Conservation (phyloP, 306 rosid species). For the Macrotyloma uniflorum region DNA sequence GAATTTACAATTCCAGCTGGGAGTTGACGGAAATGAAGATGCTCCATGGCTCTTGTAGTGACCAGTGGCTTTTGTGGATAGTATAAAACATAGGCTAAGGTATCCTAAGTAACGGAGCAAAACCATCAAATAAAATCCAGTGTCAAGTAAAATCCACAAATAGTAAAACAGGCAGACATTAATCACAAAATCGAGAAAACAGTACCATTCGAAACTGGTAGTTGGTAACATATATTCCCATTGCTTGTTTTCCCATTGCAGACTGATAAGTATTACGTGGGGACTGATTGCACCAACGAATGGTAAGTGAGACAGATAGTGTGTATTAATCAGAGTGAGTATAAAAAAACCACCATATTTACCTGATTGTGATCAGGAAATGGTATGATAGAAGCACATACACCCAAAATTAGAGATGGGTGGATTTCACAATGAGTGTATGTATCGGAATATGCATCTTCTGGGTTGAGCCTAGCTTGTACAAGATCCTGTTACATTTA, state of each 20-base stretch:
- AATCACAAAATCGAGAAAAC: slow-evolving; percentile 20
- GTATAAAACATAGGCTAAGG: slow-evolving; percentile 94
- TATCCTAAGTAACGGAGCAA: slow-evolving; percentile 62
- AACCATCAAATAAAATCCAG: slow-evolving; percentile 30
- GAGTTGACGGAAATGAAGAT: slow-evolving; percentile 98
- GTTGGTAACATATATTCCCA: slow-evolving; percentile 98
- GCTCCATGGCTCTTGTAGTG: slow-evolving; percentile 99
- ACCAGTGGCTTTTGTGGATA: slow-evolving; percentile 99
- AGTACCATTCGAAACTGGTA: slow-evolving; percentile 98
- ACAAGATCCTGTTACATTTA: slow-evolving; percentile 78
- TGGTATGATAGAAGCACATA: slow-evolving; percentile 96
- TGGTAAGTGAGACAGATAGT: slow-evolving; percentile 24
- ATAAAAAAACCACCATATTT: slow-evolving; percentile 25
- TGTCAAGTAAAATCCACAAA: not conserved
- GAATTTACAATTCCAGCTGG: slow-evolving; percentile 96
- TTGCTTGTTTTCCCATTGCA: slow-evolving; percentile 99
- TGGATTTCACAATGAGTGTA: slow-evolving; percentile 98
- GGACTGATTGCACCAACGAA: slow-evolving; percentile 58
- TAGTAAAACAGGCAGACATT: not conserved
- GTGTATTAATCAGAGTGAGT: not conserved
- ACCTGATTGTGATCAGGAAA: slow-evolving; percentile 99
- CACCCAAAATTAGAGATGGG: slow-evolving; percentile 95
- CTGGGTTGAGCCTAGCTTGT: slow-evolving; percentile 87
- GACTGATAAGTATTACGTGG: slow-evolving; percentile 98
- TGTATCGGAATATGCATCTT: slow-evolving; percentile 89